Percentiles rank a stretch among this genome's conserved stretches.
Conservation (phyloP, 441 rosid species). For the Croton laevigatus region DNA sequence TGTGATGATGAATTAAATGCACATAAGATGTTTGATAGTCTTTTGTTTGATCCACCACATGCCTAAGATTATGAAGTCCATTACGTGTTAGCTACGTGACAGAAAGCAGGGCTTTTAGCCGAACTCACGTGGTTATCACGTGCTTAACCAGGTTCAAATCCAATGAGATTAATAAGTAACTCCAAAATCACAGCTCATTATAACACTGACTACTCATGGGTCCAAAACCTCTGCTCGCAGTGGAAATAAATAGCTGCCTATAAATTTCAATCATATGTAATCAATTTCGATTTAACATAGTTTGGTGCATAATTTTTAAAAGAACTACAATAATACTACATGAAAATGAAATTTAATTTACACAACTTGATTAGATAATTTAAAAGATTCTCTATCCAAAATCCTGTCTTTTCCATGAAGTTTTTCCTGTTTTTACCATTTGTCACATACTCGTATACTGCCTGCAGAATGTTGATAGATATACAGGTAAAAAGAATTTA, state of each 20-base stretch:
- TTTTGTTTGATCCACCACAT: neutral
- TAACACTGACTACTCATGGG: neutral
- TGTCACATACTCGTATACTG: neutral
- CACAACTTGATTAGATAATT: neutral
- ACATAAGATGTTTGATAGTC: neutral
- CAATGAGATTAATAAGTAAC: neutral
- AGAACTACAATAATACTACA: too few species aligned
- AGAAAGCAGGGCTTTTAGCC: neutral
- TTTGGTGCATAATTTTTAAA: too few species aligned
- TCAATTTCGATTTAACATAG: too few species aligned
- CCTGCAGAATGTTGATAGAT: neutral
- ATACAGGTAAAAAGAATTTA: neutral
- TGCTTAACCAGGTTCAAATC: neutral
- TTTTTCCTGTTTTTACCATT: neutral
- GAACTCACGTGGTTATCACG: slow-evolving; percentile 16
- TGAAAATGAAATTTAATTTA: too few species aligned
- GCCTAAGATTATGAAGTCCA: neutral
- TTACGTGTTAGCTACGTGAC: neutral
- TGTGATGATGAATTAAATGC: neutral
- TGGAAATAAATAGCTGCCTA: neutral
- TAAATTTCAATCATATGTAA: too few species aligned
- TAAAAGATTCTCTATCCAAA: neutral
- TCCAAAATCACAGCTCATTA: slow-evolving; percentile 1
- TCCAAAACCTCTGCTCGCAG: slow-evolving; percentile 11
- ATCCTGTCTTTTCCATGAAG: neutral